Conservation (phyloP, 192 early-diverging fungal genomes). For the Podochytrium sp. region DNA sequence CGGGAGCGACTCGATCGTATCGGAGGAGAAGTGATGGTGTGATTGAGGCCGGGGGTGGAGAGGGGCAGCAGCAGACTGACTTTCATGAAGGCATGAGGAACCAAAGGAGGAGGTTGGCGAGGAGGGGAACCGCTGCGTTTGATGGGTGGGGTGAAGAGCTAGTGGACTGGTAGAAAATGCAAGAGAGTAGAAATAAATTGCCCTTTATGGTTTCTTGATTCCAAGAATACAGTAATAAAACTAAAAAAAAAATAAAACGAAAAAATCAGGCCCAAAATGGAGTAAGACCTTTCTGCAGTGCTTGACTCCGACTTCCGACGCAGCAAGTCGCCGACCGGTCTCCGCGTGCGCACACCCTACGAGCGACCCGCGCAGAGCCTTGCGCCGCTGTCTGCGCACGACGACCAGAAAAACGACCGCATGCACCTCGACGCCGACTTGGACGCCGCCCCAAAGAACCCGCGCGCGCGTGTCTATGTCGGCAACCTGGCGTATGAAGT, state of each 20-base stretch:
- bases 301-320: background rate
- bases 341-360: constrained; percentile 8
- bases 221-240: background rate
- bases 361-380: background rate
- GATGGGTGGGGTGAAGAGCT: background rate
- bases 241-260: background rate
- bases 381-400: too few relatives aligned
- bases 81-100: background rate
- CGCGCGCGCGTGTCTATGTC: constrained; percentile 77
- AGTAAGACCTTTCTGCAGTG: too few relatives aligned
- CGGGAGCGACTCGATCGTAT: background rate
- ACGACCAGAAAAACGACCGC: background rate
- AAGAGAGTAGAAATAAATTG: too few relatives aligned
- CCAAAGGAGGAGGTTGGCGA: background rate
- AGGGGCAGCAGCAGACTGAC: too few relatives aligned
- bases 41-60: background rate
- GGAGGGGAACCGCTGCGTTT: too few relatives aligned
- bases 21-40: background rate
- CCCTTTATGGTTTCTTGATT: background rate
- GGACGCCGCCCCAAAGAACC: constrained; percentile 25
- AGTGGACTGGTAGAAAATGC: too few relatives aligned
- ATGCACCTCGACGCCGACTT: constrained; percentile 11
- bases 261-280: background rate
- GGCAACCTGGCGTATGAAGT: constrained; percentile 79
- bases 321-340: constrained; percentile 10